Base-by-base conservation (phyloP, 257 asterid species). In the Solanum verrucosum region DNA sequence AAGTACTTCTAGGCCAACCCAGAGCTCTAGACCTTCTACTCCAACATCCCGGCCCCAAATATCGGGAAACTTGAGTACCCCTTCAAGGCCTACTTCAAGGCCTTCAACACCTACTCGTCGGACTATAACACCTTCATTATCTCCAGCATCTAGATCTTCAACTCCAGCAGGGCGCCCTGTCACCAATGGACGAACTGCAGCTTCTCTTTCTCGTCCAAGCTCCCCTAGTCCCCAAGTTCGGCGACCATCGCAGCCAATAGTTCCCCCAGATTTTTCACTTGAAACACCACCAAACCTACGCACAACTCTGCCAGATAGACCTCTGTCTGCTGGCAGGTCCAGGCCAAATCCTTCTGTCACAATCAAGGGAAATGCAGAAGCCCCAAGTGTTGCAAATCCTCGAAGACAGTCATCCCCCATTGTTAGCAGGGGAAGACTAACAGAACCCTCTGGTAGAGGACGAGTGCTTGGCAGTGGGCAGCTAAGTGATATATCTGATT, bases 91-190 rank as follows among this genome's bases (percentile, higher is more conserved):
- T 84, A 87, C 93, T 86, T 95, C 99, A 20, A 93, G 99, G 92
- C 97, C 99, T 87, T 97, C 98, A 87, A 97, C 99, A 44, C 99
- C 99, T 88, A 95, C 98, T 65, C 98, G 98, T 78, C 96, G 98
- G 88, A 94, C 87, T 88, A 37, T 94, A 31, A 67, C 94, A 31
- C 95, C 98, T 71, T 93, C 98, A 46, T 68, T 89, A 33, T 91
- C 97, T 88, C 93, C 93, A 60, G 92, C 88, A 42, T 88, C 95
- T 90, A 95, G 93, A 85, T 88, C 93, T 91, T 93, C 95, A 81
- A 89, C 93, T 65, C 92, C 98, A 87, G 93, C 93, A 75, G 92
- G 91, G 37, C 96, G 95, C 78, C 79, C 92, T 86, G 91, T 92
- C 87, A 91, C 93, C 56, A 95, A 91, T 88, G 95, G 93, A 75